Conservation (phyloP, 1,139 yeast genomes). For the Scheffersomyces parashehatae region DNA sequence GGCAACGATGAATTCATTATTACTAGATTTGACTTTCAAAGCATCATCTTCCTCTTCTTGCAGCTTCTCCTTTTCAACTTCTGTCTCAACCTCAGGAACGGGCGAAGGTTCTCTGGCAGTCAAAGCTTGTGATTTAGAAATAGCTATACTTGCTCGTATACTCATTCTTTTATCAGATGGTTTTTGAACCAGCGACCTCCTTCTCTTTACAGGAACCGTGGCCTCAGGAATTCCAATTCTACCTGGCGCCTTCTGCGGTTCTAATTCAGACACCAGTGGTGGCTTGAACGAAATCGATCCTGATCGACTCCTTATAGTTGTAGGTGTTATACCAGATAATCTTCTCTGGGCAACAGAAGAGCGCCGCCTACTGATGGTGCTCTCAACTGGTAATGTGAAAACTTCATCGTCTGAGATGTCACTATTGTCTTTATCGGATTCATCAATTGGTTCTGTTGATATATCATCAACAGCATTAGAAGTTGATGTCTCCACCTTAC, state of each 20-base stretch:
- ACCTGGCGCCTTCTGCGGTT: constrained; percentile 25
- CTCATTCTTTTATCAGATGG: not conserved
- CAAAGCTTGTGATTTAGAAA: not conserved
- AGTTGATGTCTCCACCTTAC: constrained; percentile 5
- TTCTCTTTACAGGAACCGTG: constrained; percentile 31
- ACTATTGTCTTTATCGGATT: constrained; percentile 16
- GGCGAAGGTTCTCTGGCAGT: constrained; percentile 12
- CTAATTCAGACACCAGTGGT: constrained; percentile 15
- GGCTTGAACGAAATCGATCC: constrained; percentile 23
- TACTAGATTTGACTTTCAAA: not conserved
- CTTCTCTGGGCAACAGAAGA: constrained; percentile 36
- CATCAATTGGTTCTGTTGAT: too few species aligned
- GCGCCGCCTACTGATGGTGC: constrained; percentile 21
- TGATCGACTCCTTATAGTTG: constrained; percentile 27
- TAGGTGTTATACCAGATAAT: constrained; percentile 37
- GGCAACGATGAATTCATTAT: constrained; percentile 27
- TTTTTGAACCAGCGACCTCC: constrained; percentile 23
- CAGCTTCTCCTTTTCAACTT: too few species aligned
- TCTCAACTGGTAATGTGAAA: constrained; percentile 28
- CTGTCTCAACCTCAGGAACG: constrained; percentile 7
- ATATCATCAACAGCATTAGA: not conserved
- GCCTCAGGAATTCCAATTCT: constrained; percentile 40
- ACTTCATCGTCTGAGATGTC: constrained; percentile 33
- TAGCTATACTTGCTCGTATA: not conserved
- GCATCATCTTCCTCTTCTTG: not conserved